A percentile compares a stretch with the other conserved stretches of the same genome.
Conservation (phyloP, 768 basidiomycete genomes). For the Tubosaeta brunneosetosa region DNA sequence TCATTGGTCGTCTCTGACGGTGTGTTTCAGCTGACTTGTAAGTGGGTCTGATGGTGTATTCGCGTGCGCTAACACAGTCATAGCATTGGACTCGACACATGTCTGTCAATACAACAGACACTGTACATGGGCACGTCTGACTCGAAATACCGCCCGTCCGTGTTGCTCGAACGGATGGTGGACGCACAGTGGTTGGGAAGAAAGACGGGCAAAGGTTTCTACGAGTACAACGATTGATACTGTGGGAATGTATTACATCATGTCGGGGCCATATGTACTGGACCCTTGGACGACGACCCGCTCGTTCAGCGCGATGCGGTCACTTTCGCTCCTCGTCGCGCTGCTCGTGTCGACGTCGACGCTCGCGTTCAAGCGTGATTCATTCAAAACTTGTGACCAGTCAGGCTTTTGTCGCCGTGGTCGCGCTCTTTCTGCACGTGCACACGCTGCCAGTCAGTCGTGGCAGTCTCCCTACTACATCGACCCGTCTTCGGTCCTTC, state of each 20-base stretch:
- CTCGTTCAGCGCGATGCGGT: constrained; percentile 12
- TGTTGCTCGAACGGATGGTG: constrained; percentile 92
- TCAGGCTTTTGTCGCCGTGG: constrained; percentile 93
- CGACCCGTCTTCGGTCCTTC: constrained; percentile 50
- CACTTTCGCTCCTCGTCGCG: constrained; percentile 28
- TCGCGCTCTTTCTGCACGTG: constrained; percentile 74
- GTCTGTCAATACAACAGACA: constrained; percentile 88
- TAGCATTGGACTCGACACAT: constrained; percentile 97
- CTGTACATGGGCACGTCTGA: constrained; percentile 87
- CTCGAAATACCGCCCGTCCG: constrained; percentile 89
- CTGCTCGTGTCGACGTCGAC: constrained; percentile 31
- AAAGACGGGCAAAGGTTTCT: constrained; percentile 94
- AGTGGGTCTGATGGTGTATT: constrained; percentile 3
- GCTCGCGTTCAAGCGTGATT: constrained; percentile 66
- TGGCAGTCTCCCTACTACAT: constrained; percentile 91
- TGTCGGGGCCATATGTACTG: background rate
- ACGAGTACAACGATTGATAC: constrained; percentile 60
- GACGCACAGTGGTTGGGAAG: constrained; percentile 91
- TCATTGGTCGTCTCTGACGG: constrained; percentile 1
- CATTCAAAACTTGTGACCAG: constrained; percentile 95
- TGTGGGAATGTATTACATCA: constrained; percentile 16
- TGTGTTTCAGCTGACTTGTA: constrained; percentile 28
- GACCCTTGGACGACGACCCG: background rate
- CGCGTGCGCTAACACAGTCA: background rate
- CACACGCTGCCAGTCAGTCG: constrained; percentile 46